phyloP scores from a whole-genome alignment of 2,329 filamentous ascomycete genomes.

The Endoconidiophora polonica region DNA sequence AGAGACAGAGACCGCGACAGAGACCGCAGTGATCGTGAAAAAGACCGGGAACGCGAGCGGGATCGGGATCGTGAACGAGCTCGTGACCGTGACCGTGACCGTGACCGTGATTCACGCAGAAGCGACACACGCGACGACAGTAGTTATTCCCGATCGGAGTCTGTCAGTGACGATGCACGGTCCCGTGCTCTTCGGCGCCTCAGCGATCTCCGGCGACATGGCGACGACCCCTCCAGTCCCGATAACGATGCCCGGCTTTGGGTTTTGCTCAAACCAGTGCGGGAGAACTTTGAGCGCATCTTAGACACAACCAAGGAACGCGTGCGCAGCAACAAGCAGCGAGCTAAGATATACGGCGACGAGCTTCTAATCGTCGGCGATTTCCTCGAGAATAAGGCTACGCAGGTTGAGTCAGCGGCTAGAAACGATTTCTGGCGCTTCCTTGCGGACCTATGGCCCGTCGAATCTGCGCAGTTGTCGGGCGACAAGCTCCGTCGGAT shows the following conservation, averaged over 20 bases:
- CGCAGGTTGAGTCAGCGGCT: slow-evolving; percentile 22
- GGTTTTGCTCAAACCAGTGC: slow-evolving; percentile 39
- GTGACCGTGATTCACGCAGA: slow-evolving; percentile 34
- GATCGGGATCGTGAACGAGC: slow-evolving; percentile 16
- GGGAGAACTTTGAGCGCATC: slow-evolving; percentile 41
- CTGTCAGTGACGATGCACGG: slow-evolving; percentile 22
- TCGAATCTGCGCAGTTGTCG: slow-evolving; percentile 24
- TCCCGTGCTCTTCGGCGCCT: slow-evolving; percentile 25
- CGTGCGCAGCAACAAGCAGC: slow-evolving; percentile 43
- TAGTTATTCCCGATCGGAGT: slow-evolving; percentile 32
- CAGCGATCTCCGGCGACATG: slow-evolving; percentile 28
- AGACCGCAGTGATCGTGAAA: slow-evolving; percentile 19
- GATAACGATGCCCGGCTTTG: slow-evolving; percentile 31
- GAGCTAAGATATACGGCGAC: slow-evolving; percentile 43
- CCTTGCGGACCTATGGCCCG: slow-evolving; percentile 29
- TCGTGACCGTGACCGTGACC: slow-evolving; percentile 18
- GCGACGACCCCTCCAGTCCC: slow-evolving; percentile 30
- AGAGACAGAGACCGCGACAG: slow-evolving; percentile 21
- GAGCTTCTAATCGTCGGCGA: slow-evolving; percentile 46
- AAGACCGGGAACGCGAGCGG: slow-evolving; percentile 15
- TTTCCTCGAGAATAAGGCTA: slow-evolving; percentile 33
- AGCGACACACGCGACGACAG: slow-evolving; percentile 56
- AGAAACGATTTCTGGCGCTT: slow-evolving; percentile 36
- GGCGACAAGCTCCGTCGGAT: slow-evolving; percentile 28
- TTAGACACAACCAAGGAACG: slow-evolving; percentile 44